These are phyloP conservation scores for Dysphania ambrosioides DNA, from an alignment of 148 eudicot genomes.

Conservation along the genomic window DNA sequence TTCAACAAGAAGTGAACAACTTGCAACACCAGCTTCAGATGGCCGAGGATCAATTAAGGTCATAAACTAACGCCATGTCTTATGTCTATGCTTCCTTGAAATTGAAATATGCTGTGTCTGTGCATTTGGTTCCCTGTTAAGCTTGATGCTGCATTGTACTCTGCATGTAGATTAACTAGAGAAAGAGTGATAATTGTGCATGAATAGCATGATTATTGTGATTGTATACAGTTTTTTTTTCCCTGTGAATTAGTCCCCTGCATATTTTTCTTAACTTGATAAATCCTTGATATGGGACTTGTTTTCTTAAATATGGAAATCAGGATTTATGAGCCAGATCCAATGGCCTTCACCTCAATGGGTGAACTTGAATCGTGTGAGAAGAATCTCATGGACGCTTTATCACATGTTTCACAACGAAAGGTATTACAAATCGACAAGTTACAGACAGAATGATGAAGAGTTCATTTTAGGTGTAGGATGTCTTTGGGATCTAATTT, in stretches of 20 bases:
- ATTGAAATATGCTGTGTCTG: too few relatives aligned
- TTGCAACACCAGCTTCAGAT: constrained; percentile 56
- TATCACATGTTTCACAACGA: constrained; percentile 50
- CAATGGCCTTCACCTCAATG: constrained; percentile 41
- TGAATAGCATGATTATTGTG: background rate
- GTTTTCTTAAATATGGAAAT: background rate
- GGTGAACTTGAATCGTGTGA: constrained; percentile 59
- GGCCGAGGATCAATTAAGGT: constrained; percentile 65
- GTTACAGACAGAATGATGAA: background rate
- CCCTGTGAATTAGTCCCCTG: background rate
- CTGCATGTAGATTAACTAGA: too few relatives aligned
- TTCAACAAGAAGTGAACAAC: constrained; percentile 49
- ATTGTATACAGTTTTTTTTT: background rate
- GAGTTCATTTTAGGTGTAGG: background rate
- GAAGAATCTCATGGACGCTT: constrained; percentile 44
- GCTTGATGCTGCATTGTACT: background rate
- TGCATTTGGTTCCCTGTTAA: background rate
- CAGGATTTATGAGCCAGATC: constrained; percentile 64
- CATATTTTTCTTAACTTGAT: background rate
- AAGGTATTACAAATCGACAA: constrained; percentile 41
- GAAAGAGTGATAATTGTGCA: background rate
- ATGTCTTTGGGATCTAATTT: too few relatives aligned
- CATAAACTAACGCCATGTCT: background rate
- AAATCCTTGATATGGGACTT: background rate
- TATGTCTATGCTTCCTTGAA: background rate